Base-by-base conservation (phyloP, 2,329 filamentous ascomycete genomes). In the Akanthomyces lecanii region DNA sequence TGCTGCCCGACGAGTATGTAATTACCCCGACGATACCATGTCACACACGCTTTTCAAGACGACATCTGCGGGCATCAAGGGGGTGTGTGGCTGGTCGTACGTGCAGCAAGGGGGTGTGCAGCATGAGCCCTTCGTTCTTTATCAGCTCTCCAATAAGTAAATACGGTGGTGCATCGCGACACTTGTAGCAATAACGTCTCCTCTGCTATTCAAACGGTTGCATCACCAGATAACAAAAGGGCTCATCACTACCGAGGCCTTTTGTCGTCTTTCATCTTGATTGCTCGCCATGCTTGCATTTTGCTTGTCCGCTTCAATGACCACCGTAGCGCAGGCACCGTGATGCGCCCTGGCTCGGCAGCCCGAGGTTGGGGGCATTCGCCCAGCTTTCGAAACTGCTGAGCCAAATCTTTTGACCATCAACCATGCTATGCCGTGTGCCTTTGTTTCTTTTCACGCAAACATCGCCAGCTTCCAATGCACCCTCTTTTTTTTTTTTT, bases 1-100 rank as follows among this genome's bases (percentile, higher is more conserved):
- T 52, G 47, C 44, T 36, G 42, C 47, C 33, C 30, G 33, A 30
- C 56, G 50, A 50, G 16, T 42, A 30, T 40, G 33, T 11, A 1
- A 36, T 8, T 36, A 36, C 33, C 33, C 33, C 10, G 14, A 28
- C 25, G 25, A 52, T 52, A 52, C 57, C 38, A 61, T 48, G 57
- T 61, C 23, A 53, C 57, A 61, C 57, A 61, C 57, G 23, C 48
- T 51, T 40, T 50, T 21, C 16, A 28, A 36, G 12, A 14, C 23
- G 40, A 36, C 23, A 53, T 52, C 36, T 44, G 33, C 36, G 44
- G 23, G 36, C 21, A 59, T 50, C 45, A 42, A 33, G 36, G 48
- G 25, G 28, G 44, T 23, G 25, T n/a, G 55, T 40, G 55, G 30
- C 33, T 53, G 50, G 50, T 30, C 33, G 42, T 23, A 12, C 18